Percentiles rank a stretch among this genome's conserved stretches.
These are phyloP conservation scores for Dendrocalamus latiflorus DNA, from an alignment of 202 grass and related monocot genomes.

Conservation along the genomic window DNA sequence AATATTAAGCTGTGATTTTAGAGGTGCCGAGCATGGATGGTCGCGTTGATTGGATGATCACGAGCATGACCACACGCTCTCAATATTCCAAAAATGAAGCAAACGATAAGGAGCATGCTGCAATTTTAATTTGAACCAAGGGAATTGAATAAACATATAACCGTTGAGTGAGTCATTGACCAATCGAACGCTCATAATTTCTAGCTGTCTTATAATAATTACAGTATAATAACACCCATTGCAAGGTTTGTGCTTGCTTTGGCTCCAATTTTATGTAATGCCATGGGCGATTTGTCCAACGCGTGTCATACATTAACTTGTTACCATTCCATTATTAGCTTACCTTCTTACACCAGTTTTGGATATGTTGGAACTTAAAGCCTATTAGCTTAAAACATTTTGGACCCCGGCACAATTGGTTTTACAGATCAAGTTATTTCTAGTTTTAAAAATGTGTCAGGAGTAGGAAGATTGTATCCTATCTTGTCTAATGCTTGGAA, in stretches of 20 bases:
- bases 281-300: not conserved
- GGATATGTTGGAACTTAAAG: not conserved
- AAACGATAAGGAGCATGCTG: not conserved
- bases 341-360: not conserved
- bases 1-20: not conserved
- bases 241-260: constrained; percentile 12
- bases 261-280: not conserved
- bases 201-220: not conserved
- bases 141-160: not conserved
- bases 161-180: not conserved
- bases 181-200: not conserved
- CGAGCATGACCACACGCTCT: not conserved
- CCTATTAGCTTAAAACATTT: not conserved
- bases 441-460: not conserved
- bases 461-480: not conserved
- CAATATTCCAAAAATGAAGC: not conserved
- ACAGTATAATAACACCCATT: not conserved
- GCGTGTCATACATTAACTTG: not conserved
- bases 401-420: not conserved
- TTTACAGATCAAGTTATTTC: not conserved
- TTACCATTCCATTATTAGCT: not conserved
- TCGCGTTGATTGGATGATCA: not conserved
- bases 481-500: not conserved
- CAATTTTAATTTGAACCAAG: constrained; percentile 12
- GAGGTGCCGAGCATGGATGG: not conserved